Conservation (phyloP, 306 rosid genomes). For the Rubus parviflorus region DNA sequence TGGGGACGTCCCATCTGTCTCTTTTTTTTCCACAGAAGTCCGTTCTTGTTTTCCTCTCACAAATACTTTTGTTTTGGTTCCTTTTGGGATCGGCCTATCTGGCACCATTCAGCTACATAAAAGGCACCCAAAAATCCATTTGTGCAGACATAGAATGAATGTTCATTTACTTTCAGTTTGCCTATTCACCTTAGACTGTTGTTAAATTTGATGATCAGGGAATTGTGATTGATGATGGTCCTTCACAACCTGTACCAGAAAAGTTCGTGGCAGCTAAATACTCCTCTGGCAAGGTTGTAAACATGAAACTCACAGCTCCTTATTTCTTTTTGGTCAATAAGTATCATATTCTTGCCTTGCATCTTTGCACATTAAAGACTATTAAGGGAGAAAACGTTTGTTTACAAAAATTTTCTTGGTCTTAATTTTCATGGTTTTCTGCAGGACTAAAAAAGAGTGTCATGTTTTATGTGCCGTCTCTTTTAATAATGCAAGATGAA, state of each 20-base stretch:
- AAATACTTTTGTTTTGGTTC: background rate
- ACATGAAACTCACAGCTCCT: slow-evolving; percentile 27
- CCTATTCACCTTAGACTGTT: slow-evolving; percentile 3
- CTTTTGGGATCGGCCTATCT: background rate
- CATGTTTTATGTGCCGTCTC: slow-evolving; percentile 60
- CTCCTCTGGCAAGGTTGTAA: slow-evolving; percentile 74
- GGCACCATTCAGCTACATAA: background rate
- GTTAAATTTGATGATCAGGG: slow-evolving; percentile 55
- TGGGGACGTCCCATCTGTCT: no score
- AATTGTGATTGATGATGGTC: slow-evolving; percentile 54
- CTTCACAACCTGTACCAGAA: slow-evolving; percentile 56
- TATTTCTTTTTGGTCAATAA: slow-evolving; percentile 24
- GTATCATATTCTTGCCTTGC: slow-evolving; percentile 1
- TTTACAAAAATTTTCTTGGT: slow-evolving; percentile 50
- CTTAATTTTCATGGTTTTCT: slow-evolving; percentile 54
- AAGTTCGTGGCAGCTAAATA: slow-evolving; percentile 81
- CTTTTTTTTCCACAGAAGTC: background rate
- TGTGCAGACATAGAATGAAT: background rate
- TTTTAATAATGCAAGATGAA: slow-evolving; percentile 71
- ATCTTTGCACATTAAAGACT: slow-evolving; percentile 22
- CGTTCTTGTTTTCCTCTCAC: background rate
- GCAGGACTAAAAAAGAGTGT: slow-evolving; percentile 84
- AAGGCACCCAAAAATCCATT: background rate
- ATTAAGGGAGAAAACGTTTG: slow-evolving; percentile 1
- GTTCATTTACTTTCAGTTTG: background rate